Conservation (phyloP, 331 rosid species). For the Arachis monticola region DNA sequence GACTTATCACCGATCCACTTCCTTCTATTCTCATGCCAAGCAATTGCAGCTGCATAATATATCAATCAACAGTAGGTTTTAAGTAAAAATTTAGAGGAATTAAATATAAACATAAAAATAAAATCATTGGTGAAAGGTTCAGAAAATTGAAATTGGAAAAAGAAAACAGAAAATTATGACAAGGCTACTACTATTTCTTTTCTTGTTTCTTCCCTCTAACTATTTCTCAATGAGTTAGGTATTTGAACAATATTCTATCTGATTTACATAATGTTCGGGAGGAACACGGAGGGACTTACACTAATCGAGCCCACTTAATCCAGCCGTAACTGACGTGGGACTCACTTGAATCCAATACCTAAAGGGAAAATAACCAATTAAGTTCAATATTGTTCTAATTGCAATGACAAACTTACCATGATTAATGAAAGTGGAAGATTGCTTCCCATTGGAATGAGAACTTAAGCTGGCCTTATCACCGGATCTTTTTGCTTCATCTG, state of each 20-base stretch:
- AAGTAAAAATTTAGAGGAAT: constrained; percentile 9
- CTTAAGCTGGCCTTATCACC: constrained; percentile 43
- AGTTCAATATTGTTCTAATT: not conserved
- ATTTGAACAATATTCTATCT: too few species aligned
- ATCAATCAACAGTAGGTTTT: constrained; percentile 40
- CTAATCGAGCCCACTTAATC: too few species aligned
- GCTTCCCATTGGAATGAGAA: constrained; percentile 44
- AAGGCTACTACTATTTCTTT: not conserved
- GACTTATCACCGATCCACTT: constrained; percentile 83
- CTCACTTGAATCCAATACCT: too few species aligned
- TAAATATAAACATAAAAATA: not conserved
- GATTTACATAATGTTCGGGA: too few species aligned
- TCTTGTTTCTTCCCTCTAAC: not conserved
- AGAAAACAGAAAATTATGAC: not conserved
- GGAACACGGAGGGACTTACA: too few species aligned
- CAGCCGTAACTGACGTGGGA: too few species aligned
- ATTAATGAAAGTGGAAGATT: constrained; percentile 65
- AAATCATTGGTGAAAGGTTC: too few species aligned
- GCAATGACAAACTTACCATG: constrained; percentile 60
- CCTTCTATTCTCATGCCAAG: constrained; percentile 87
- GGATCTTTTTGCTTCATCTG: constrained; percentile 56
- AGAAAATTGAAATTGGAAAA: too few species aligned
- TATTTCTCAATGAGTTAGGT: too few species aligned
- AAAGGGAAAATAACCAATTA: too few species aligned
- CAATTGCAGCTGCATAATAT: constrained; percentile 65